Base-by-base conservation (phyloP, 345 rosid species). In the Draba incana region DNA sequence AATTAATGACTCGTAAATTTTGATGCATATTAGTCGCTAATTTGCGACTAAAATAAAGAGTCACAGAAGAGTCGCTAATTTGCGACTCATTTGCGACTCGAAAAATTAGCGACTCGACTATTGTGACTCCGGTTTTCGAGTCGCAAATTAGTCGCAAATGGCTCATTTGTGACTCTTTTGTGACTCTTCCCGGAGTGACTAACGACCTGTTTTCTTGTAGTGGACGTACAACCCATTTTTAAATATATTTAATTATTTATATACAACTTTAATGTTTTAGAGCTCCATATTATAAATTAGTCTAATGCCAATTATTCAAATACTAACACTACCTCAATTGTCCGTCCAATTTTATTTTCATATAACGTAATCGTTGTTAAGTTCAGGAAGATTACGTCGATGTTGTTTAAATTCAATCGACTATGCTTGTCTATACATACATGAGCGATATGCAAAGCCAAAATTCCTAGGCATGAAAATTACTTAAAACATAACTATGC, bases 351-450 rank as follows among this genome's bases (percentile, higher is more conserved):
- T 12, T 15, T 57, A 4, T 10, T 20, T 57, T 10, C 12, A 16
- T 24, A 58, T 28, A 28, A 15, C 24, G 11, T 14, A 44, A 5
- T 28, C 25, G 25, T 43, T 45, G 66, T 44, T 61, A 14, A 28
- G 45, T 11, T 14, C 66, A 61, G 10, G 65, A 27, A 45, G 52
- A 45, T 61, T 60, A 30, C 14, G 20, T 44, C 35, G 1, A n/a
- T 43, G 39, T 66, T 28, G 47, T 39, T 15, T 10, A 44, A 45
- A 23, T 31, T 31, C 35, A 33, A 44, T 62, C 50, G 25, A 15
- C 13, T 27, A 14, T 8, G 33, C 33, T 53, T 66, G 61, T 53
- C 43, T 23, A 66, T 20, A 67, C 38, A 35, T 33, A 49, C 25
- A 25, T 2, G 6, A 16, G 12, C 53, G 11, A n/a, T 45, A 11